A percentile compares a stretch with the other conserved stretches of the same genome.
Evolutionary conservation across 352 stramenopile species (phyloP).

Genomic region (Globisporangium canariense): DNA sequence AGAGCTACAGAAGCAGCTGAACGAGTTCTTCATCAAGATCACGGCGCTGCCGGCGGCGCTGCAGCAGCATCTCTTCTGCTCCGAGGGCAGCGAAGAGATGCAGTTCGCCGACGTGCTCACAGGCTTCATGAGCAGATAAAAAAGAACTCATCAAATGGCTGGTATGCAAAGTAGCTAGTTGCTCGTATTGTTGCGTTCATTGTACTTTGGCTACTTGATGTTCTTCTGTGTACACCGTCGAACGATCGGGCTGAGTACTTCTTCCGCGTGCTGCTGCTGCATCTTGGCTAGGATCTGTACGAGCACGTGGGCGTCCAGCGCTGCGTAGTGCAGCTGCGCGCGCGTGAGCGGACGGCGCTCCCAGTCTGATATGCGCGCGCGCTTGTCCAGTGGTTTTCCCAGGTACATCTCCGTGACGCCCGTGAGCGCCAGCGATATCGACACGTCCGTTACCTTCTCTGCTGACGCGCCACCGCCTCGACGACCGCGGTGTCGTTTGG

Average conservation of each 20-base stretch:
- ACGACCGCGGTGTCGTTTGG: conserved; percentile 2
- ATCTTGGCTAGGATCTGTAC: conserved; percentile 59
- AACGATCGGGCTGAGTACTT: conserved; percentile 28
- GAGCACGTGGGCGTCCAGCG: conserved; percentile 66
- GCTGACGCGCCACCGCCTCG: conserved; percentile 10
- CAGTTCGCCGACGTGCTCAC: conserved; percentile 71
- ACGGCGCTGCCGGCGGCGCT: conserved; percentile 60
- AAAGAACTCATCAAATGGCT: neutral
- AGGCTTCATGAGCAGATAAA: conserved; percentile 70
- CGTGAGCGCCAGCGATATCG: conserved; percentile 39
- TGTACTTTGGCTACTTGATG: conserved; percentile 25
- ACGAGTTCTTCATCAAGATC: conserved; percentile 74
- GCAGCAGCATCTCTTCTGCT: conserved; percentile 70
- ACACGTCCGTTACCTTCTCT: conserved; percentile 21
- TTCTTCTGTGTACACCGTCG: conserved; percentile 38
- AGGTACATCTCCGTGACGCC: conserved; percentile 51
- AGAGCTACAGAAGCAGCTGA: conserved; percentile 75
- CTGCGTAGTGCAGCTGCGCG: conserved; percentile 67
- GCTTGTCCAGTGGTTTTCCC: conserved; percentile 67
- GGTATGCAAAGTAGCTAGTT: neutral
- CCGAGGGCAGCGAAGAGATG: conserved; percentile 26
- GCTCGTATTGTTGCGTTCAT: neutral
- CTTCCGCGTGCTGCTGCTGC: conserved; percentile 29
- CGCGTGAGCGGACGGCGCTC: conserved; percentile 60
- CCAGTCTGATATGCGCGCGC: conserved; percentile 73